Evolutionary conservation across 2,329 filamentous ascomycete species (phyloP).

Genomic region (Sclerotinia borealis): DNA sequence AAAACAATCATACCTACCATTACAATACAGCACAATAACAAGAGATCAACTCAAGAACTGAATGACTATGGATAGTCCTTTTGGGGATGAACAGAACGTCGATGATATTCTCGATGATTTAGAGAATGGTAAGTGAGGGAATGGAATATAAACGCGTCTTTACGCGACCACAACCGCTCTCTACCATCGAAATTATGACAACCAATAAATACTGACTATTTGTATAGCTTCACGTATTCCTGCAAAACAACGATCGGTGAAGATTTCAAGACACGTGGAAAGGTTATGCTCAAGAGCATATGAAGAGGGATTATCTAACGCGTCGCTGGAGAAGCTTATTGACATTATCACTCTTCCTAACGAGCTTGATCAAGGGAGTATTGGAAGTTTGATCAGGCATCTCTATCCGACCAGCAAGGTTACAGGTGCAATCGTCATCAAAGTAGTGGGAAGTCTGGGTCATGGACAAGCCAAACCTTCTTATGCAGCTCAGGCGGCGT

Average conservation of each 20-base stretch:
- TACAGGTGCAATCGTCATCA: conserved; percentile 53
- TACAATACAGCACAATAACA: too few species aligned
- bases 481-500: conserved; percentile 58
- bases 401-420: conserved; percentile 68
- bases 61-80: neutral
- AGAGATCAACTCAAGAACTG: neutral
- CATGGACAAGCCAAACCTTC: conserved; percentile 71
- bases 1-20: neutral
- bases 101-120: conserved; percentile 25
- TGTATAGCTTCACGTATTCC: conserved; percentile 51
- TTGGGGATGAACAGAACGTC: conserved; percentile 2
- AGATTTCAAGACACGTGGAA: conserved; percentile 59
- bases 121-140: conserved; percentile 24
- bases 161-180: neutral
- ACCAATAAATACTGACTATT: conserved; percentile 12
- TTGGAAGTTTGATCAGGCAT: conserved; percentile 62
- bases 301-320: conserved; percentile 58
- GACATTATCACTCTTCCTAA: conserved; percentile 60
- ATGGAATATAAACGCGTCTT: conserved; percentile 16
- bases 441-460: conserved; percentile 67
- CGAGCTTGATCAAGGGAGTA: conserved; percentile 69
- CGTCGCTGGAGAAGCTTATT: conserved; percentile 56
- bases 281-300: conserved; percentile 57
- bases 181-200: neutral
- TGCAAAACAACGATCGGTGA: conserved; percentile 58